Base-by-base conservation (phyloP, 176 grass and related monocot species). In the Avena insularis region DNA sequence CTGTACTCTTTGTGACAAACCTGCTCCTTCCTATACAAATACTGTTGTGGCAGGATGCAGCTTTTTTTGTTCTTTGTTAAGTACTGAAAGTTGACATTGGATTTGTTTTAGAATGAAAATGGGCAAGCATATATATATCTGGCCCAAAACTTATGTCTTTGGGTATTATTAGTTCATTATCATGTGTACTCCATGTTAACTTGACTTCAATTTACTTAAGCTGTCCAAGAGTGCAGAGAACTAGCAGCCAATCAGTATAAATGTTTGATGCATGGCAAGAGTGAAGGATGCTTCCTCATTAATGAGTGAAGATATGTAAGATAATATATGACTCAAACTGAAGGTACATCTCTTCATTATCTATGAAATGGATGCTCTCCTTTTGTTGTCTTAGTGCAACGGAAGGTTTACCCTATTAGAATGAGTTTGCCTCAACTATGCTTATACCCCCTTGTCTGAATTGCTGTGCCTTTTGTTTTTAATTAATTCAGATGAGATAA, bases 21-120 rank as follows among this genome's bases (percentile, higher is more conserved):
- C 48, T 54, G 73, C 72, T 75, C 13, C 21, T 76, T 54, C 49
- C 63, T 82, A 36, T 16, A 54, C 53, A n/a, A 57, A 83, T 83
- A 45, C 5, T 71, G 6, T 83, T 71, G 33, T 0, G 19, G 19
- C 6, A 49, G 50, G 19, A 57, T 68, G 19, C 49, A 83, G 10
- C n/a, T 21, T 69, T 35, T 70, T 71, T 31, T 71, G 64, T 71
- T 58, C 19, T 11, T 71, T 50, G 16, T 25, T 45, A 71, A 53
- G 31, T 56, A 31, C 12, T 21, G 31, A 83, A 71, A 43, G 54
- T 36, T 83, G 49, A 83, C 29, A 68, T 71, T 16, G 8, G 9
- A 70, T 23, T 38, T 40, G 25, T 64, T 81, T 19, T 81, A 49
- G 40, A 63, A 66, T 67, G 15, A 81, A 16, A 67, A 66, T 70